phyloP scores from a whole-genome alignment of 1,139 yeast genomes.

The Pichia sp. region DNA sequence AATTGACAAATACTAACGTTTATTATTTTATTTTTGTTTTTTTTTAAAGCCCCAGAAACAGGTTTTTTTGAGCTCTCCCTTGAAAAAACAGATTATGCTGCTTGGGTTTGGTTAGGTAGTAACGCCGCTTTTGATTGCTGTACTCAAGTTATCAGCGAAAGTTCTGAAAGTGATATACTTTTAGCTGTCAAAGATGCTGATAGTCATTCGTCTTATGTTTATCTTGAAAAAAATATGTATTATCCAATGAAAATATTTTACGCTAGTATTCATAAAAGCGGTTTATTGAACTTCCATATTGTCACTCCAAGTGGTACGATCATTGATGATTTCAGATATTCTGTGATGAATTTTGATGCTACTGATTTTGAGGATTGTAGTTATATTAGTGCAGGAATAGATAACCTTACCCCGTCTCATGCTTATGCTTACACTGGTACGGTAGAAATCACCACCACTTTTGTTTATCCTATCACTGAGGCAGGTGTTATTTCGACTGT shows the following conservation, averaged over 20 bases:
- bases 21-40: background rate
- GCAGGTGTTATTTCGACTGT: background rate
- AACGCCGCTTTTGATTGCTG: constrained; percentile 28
- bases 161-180: background rate
- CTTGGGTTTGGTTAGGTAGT: constrained; percentile 22
- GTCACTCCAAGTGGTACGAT: background rate
- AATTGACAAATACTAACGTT: background rate
- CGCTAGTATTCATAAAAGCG: background rate
- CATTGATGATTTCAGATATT: background rate
- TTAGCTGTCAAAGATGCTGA: background rate
- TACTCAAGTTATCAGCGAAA: background rate
- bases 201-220: constrained; percentile 1
- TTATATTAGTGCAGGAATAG: background rate
- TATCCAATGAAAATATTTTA: constrained; percentile 3
- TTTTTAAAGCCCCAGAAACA: constrained; percentile 14
- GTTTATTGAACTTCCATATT: background rate
- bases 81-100: constrained; percentile 24
- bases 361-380: background rate
- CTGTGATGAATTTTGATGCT: constrained; percentile 1
- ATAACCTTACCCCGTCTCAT: background rate
- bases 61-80: constrained; percentile 18
- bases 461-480: background rate
- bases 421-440: background rate
- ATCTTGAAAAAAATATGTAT: background rate
- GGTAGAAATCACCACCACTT: background rate